phyloP scores from a whole-genome alignment of 257 asterid genomes.

The Ocimum tenuiflorum region DNA sequence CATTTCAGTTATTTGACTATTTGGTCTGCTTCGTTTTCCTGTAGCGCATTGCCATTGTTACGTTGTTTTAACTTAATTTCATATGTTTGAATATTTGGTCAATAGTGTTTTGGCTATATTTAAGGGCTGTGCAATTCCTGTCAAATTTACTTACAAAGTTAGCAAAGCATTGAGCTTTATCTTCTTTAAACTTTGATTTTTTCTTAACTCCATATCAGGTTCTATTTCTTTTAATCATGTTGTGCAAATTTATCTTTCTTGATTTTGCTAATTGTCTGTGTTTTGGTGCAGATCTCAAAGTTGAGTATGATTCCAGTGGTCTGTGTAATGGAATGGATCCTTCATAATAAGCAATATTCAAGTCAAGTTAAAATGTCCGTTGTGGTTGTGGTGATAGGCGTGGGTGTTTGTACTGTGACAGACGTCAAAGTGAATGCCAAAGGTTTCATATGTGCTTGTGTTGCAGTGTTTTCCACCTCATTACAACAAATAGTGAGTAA shows the following conservation, averaged over 20 bases:
- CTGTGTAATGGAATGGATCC: constrained; percentile 88
- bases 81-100: no score
- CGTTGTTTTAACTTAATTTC: no score
- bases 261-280: constrained; percentile 13
- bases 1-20: background rate
- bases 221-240: background rate
- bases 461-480: constrained; percentile 78
- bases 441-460: constrained; percentile 80
- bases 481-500: constrained; percentile 85
- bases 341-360: constrained; percentile 66
- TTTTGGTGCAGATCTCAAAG: constrained; percentile 67
- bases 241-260: background rate
- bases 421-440: constrained; percentile 81
- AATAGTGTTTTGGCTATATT: background rate
- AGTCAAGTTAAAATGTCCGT: constrained; percentile 70
- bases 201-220: background rate
- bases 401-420: constrained; percentile 94
- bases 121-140: background rate
- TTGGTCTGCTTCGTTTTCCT: background rate
- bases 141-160: background rate
- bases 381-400: constrained; percentile 85
- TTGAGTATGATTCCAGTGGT: constrained; percentile 98
- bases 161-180: background rate
- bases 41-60: no score
- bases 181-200: background rate